Base-by-base conservation (phyloP, 2,329 filamentous ascomycete genomes). In the Coniochaeta sp. region DNA sequence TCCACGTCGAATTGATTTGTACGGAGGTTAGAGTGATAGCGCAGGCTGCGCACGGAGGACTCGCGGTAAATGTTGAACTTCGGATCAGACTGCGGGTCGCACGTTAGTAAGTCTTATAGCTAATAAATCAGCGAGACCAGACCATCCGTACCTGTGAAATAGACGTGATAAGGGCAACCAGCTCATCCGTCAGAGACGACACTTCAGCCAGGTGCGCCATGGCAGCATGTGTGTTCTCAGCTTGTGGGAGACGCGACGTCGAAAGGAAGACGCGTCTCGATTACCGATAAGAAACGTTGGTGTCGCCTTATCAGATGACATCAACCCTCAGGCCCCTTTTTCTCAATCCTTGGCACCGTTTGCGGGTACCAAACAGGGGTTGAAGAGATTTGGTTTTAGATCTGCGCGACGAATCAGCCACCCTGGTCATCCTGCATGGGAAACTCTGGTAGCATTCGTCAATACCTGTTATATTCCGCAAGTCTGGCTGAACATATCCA, bases 1-100 rank as follows among this genome's bases (percentile, higher is more conserved):
- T 82, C 76, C 22, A 93, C 83, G 52, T 89, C 86, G 69, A 93
- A 93, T 65, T 90, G 89, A 68, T 93, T 90, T 1, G 88, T 90
- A 40, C 88, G 83, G 36, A 83, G 76, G 70, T 83, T 85, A 55
- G 73, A 82, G 65, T 86, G 79, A 34, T 81, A 74, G 57, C 81
- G 81, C 38, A 89, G 70, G 55, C 69, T 77, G 32, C 79, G 79
- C 32, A 86, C 66, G 38, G 79, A 75, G 26, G 74, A 74, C 58
- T 87, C 82, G 59, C 76, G 79, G 24, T 77, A 72, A 17, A 72
- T 61, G 50, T 74, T 76, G 65, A 83, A 79, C 69, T 73, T 19
- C 63, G 61, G 16, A 67, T 67, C 55, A 74, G 60, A 57, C 69
- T 65, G 59, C 69, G 55, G 19, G 26, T n/a, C 30, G 44, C 34